Base-by-base conservation (phyloP, 805 yeast genomes). In the Saturnispora mendoncae region DNA sequence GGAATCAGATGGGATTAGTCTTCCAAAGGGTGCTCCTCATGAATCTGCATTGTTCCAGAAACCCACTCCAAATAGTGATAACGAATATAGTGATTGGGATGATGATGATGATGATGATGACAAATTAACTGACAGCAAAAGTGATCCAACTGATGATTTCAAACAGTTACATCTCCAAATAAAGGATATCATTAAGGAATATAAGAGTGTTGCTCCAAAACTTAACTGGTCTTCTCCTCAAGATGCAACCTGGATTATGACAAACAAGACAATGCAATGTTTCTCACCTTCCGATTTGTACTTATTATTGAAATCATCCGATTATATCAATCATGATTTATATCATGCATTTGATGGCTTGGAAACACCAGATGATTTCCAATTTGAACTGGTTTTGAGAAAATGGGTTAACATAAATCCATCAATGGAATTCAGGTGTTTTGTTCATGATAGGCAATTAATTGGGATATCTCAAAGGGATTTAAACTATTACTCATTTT, bases 171-270 rank as follows among this genome's bases (percentile, higher is more conserved):
- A 88, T 53, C 51, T 63, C 0, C 51, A 66, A 33, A 66, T 90
- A 14, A 62, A 63, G 27, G 44, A 51, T 0, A 54, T 67, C 0
- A 72, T 92, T 12, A 45, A 49, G 3, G 65, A 68, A 33, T 64
- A 71, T 36, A 81, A 82, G 0, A 63, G 75, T 1, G 85, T 87
- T 2, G 71, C 85, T 1, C 97, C 97, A 1, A 92, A 92, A 55
- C 65, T 90, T 51, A 92, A 92, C 65, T 92, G 98, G 98, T 86
- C 97, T 1, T 83, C 96, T 2, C 98, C 99, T 1, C 80, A 79
- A 55, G 99, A 92, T 62, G 84, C 97, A 2, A 74, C 79, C 0
- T 92, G 97, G 98, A 90, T 92, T 17, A 63, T 83, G 53, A 71
- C 92, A 2, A 77, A 82, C 25, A 84, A 85, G 52, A 71, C 84